A percentile compares a stretch with the other conserved stretches of the same genome.
Evolutionary conservation across 1,284 basidiomycete genomes (phyloP).

Genomic region (Cutaneotrichosporon dermatis): DNA sequence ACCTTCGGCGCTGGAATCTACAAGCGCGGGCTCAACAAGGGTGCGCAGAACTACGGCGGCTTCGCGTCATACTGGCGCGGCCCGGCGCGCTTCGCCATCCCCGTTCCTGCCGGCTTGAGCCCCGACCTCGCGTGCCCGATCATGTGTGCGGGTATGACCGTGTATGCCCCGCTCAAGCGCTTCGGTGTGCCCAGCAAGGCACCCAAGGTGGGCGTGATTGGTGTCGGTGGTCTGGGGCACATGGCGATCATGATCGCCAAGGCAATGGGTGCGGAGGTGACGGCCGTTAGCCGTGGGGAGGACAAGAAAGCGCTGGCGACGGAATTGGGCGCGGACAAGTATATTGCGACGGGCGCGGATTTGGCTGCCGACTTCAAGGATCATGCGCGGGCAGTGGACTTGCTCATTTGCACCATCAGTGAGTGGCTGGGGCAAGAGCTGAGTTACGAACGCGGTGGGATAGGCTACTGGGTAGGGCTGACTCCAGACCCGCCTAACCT

Average conservation of each 20-base stretch:
- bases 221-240: slow-evolving; percentile 50
- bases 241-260: slow-evolving; percentile 48
- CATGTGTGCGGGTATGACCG: slow-evolving; percentile 50
- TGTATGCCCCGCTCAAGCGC: slow-evolving; percentile 50
- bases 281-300: slow-evolving; percentile 54
- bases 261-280: slow-evolving; percentile 59
- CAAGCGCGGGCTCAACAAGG: slow-evolving; percentile 22
- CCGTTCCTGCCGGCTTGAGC: slow-evolving; percentile 58
- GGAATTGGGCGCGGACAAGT: slow-evolving; percentile 50
- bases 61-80: slow-evolving; percentile 47
- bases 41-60: slow-evolving; percentile 48
- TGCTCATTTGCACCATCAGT: slow-evolving; percentile 50
- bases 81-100: slow-evolving; percentile 58
- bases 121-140: slow-evolving; percentile 54
- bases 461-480: too few species aligned
- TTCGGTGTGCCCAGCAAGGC: slow-evolving; percentile 51
- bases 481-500: slow-evolving; percentile 1
- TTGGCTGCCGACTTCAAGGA: slow-evolving; percentile 27
- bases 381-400: slow-evolving; percentile 45
- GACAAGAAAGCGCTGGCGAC: slow-evolving; percentile 52
- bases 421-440: too few species aligned
- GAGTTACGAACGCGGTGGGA: too few species aligned
- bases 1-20: slow-evolving; percentile 1
- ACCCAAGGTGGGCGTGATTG: slow-evolving; percentile 53
- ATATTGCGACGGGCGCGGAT: slow-evolving; percentile 40